These are phyloP conservation scores for Nigrospora osmanthi DNA, from an alignment of 2,329 filamentous ascomycete genomes.

Conservation along the genomic window DNA sequence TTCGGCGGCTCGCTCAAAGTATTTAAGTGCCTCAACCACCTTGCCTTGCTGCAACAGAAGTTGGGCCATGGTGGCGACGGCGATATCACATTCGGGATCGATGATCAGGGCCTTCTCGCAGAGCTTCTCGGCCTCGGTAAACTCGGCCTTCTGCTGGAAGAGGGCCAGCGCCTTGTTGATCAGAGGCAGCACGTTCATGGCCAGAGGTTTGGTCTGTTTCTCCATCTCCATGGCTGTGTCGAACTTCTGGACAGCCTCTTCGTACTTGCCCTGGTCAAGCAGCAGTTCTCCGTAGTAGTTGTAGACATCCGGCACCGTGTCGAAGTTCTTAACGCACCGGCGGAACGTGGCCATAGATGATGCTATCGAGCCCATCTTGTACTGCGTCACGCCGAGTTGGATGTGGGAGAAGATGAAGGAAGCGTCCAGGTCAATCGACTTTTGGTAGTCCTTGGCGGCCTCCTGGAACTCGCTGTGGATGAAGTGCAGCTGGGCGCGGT, in stretches of 20 bases:
- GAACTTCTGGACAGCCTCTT: conserved; percentile 95
- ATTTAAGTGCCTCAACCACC: conserved; percentile 87
- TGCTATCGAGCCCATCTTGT: conserved; percentile 98
- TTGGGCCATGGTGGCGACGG: conserved; percentile 97
- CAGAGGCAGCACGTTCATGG: conserved; percentile 93
- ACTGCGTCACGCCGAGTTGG: conserved; percentile 96
- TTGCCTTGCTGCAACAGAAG: conserved; percentile 96
- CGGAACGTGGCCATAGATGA: conserved; percentile 98
- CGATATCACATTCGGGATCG: conserved; percentile 97
- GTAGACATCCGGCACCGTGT: conserved; percentile 93
- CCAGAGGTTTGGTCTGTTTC: conserved; percentile 84
- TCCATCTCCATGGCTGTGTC: conserved; percentile 99
- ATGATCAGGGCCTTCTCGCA: conserved; percentile 98
- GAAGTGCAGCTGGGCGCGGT: conserved; percentile 96
- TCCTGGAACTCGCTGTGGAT: conserved; percentile 91
- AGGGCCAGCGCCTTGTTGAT: conserved; percentile 98
- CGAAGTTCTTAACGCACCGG: conserved; percentile 96
- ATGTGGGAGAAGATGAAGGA: conserved; percentile 99
- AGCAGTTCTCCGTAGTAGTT: conserved; percentile 99
- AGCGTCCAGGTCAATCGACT: conserved; percentile 92
- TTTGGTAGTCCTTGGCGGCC: conserved; percentile 97
- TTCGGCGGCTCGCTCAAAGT: conserved; percentile 95
- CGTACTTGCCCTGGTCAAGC: conserved; percentile 91
- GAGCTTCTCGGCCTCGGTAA: conserved; percentile 85
- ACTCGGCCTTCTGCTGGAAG: conserved; percentile 98